Evolutionary conservation across 768 basidiomycete genomes (phyloP), one percentile per base, ranked within the genome.

Genomic region (Sarcomyxa edulis): DNA sequence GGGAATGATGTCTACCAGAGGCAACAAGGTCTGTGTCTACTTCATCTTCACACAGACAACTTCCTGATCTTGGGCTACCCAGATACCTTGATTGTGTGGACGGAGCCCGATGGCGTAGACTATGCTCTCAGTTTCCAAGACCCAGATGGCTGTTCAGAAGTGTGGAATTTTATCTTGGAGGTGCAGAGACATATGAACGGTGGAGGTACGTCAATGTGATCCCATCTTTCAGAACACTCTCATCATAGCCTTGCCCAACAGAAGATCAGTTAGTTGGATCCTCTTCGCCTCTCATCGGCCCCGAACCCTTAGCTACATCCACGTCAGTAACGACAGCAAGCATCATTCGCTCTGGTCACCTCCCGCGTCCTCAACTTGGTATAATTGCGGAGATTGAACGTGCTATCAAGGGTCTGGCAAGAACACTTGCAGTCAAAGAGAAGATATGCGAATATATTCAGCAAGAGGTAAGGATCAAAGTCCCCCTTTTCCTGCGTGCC

Each of bases 51-150:
- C 12, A 18, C 26, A 29, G 6, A 18, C 6, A 25, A 24, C 27
- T 26, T n/a, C 36, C 32, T 23, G 16, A 16, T 32, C 40, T 33
- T 43, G 33, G 34, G 22, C 15, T 35, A 24, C 35, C 21, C 62
- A 94, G 95, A 97, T 54, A 99, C 96, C 9, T 74, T 99, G 33
- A 97, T 99, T 50, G 95, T 97, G 14, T 99, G 96, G 96, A 98
- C 95, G 3, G 95, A 98, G 57, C 87, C 90, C 1, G 84, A 89
- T 46, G 89, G 90, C 20, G 80, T 86, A 25, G 96, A 99, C 60
- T 94, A 96, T 55, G 95, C 95, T 2, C 69, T 99, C 37, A 95
- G 92, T 51, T 99, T 99, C 51, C 95, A 97, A 55, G 95, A 97
- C 50, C 78, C 89, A 1, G 89, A 92, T 45, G 96, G 94, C 21